phyloP scores from a whole-genome alignment of 1,139 yeast species.

The Candida sp. region DNA sequence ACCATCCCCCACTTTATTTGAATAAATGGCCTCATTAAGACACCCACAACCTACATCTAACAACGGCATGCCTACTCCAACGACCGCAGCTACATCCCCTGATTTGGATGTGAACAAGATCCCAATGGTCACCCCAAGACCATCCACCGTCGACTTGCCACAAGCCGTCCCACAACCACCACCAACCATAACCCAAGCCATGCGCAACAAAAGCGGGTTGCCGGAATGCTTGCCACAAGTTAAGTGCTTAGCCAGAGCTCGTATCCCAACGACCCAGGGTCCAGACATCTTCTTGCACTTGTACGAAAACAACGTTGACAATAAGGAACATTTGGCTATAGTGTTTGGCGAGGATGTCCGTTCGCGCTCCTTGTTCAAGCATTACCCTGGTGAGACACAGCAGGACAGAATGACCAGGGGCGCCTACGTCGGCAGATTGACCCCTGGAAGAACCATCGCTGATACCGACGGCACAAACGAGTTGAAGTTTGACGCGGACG shows the following conservation, averaged over 20 bases:
- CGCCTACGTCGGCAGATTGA: constrained; percentile 88
- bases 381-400: constrained; percentile 75
- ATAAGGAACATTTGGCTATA: constrained; percentile 95
- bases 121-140: constrained; percentile 18
- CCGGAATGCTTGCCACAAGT: constrained; percentile 61
- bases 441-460: constrained; percentile 81
- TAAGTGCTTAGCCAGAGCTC: constrained; percentile 89
- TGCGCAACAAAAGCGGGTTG: constrained; percentile 22
- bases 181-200: constrained; percentile 16
- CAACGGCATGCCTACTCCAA: constrained; percentile 5
- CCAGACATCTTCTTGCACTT: constrained; percentile 93
- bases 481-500: constrained; percentile 47
- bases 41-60: constrained; percentile 7
- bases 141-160: constrained; percentile 10
- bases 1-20: background rate
- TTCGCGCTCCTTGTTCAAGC: constrained; percentile 70
- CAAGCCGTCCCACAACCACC: constrained; percentile 15
- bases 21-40: constrained; percentile 5
- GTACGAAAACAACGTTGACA: constrained; percentile 83
- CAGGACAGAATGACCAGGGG: constrained; percentile 97
- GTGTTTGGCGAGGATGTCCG: constrained; percentile 95
- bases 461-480: constrained; percentile 58
- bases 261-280: constrained; percentile 93
- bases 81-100: constrained; percentile 5
- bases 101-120: constrained; percentile 15